Conservation (phyloP, 2,329 filamentous ascomycete genomes). For the Pseudodiploospora longispora region DNA sequence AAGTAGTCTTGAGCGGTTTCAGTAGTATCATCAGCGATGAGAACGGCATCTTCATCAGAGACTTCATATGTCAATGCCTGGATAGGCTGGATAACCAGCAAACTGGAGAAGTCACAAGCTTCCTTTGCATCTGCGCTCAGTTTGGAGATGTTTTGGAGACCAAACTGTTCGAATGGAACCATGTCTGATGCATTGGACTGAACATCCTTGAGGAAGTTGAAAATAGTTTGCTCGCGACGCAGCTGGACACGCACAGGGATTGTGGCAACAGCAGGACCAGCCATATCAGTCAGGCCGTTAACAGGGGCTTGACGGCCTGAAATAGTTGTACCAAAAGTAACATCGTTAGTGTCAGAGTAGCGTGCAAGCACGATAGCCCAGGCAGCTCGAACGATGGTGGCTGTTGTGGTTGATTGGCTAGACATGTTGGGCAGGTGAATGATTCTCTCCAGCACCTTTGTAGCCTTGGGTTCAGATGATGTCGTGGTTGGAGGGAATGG, state of each 20-base stretch:
- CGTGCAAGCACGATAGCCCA: constrained; percentile 17
- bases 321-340: constrained; percentile 19
- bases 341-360: constrained; percentile 12
- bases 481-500: constrained; percentile 2
- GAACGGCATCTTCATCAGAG: not conserved
- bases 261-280: constrained; percentile 23
- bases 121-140: constrained; percentile 9
- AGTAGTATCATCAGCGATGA: not conserved
- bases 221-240: constrained; percentile 5
- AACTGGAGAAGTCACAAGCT: constrained; percentile 18
- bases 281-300: constrained; percentile 16
- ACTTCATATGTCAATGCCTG: not conserved
- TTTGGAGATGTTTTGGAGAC: constrained; percentile 13
- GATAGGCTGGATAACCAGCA: constrained; percentile 19
- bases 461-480: not conserved
- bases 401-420: constrained; percentile 7
- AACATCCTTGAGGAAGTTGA: constrained; percentile 10
- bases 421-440: constrained; percentile 1
- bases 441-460: constrained; percentile 1
- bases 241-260: constrained; percentile 18
- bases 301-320: constrained; percentile 21
- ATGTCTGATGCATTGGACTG: constrained; percentile 2
- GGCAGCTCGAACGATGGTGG: constrained; percentile 16
- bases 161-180: constrained; percentile 13
- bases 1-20: constrained; percentile 5